A percentile compares a stretch with the other conserved stretches of the same genome.
These are phyloP conservation scores for Beauveria rudraprayagi DNA, from an alignment of 2,329 filamentous ascomycete species.

Conservation along the genomic window DNA sequence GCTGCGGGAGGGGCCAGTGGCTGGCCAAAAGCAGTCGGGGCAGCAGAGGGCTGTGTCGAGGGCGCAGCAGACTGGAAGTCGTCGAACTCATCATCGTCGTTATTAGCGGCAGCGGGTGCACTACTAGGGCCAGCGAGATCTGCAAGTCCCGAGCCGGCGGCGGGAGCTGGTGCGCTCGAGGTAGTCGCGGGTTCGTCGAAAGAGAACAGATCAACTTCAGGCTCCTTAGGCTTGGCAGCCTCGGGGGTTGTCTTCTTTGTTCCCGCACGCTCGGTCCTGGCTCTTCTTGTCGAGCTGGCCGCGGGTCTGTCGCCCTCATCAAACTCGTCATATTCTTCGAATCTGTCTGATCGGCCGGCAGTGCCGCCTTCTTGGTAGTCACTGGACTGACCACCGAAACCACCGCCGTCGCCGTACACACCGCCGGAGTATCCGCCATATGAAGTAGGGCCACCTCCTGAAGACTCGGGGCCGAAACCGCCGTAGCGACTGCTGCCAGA, in stretches of 20 bases:
- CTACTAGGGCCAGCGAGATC: slow-evolving; percentile 28
- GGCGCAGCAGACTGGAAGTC: slow-evolving; percentile 84
- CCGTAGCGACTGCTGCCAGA: slow-evolving; percentile 61
- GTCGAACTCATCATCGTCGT: slow-evolving; percentile 89
- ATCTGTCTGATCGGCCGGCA: slow-evolving; percentile 56
- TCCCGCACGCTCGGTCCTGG: slow-evolving; percentile 24
- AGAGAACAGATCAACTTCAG: slow-evolving; percentile 86
- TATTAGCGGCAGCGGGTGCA: slow-evolving; percentile 32
- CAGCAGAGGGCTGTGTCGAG: slow-evolving; percentile 42
- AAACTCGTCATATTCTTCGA: slow-evolving; percentile 95
- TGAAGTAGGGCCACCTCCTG: slow-evolving; percentile 26
- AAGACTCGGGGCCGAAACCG: slow-evolving; percentile 85
- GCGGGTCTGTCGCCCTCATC: slow-evolving; percentile 60
- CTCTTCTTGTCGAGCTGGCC: slow-evolving; percentile 33
- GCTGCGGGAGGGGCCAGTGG: slow-evolving; percentile 64
- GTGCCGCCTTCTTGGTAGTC: slow-evolving; percentile 61
- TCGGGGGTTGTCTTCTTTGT: slow-evolving; percentile 42
- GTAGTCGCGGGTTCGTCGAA: slow-evolving; percentile 68
- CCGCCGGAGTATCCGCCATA: slow-evolving; percentile 58
- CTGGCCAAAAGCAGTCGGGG: slow-evolving; percentile 72
- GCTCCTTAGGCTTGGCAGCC: slow-evolving; percentile 71
- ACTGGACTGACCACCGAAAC: slow-evolving; percentile 71
- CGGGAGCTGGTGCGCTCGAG: slow-evolving; percentile 36
- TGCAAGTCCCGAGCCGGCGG: slow-evolving; percentile 39
- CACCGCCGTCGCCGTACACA: slow-evolving; percentile 93